These are phyloP conservation scores for Calocybe cyanea DNA, from an alignment of 768 basidiomycete genomes.

Conservation along the genomic window DNA sequence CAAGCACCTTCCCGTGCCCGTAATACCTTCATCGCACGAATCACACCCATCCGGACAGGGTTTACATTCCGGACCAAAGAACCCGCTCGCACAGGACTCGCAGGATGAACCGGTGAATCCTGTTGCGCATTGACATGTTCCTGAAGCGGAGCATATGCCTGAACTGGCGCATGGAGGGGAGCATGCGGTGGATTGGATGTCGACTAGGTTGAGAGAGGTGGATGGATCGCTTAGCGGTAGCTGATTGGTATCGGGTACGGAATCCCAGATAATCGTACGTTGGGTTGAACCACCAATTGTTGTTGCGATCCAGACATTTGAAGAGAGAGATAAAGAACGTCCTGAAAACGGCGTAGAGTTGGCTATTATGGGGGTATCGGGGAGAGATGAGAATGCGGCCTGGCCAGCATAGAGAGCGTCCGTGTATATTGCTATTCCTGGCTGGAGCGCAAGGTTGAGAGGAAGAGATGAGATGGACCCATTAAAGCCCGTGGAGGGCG, in stretches of 20 bases:
- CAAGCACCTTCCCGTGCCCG: constrained; percentile 71
- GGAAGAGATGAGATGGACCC: constrained; percentile 46
- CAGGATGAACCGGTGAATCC: constrained; percentile 77
- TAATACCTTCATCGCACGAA: constrained; percentile 72
- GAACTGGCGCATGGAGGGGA: constrained; percentile 63
- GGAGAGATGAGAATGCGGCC: constrained; percentile 44
- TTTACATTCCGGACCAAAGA: constrained; percentile 68
- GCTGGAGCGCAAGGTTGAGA: constrained; percentile 49
- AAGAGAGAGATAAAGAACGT: constrained; percentile 51
- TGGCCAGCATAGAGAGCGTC: constrained; percentile 51
- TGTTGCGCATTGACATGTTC: constrained; percentile 63
- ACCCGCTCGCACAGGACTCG: constrained; percentile 64
- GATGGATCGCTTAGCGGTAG: constrained; percentile 45
- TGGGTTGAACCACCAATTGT: constrained; percentile 38
- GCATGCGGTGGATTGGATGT: constrained; percentile 57
- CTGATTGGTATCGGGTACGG: constrained; percentile 72
- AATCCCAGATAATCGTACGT: constrained; percentile 72
- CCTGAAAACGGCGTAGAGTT: constrained; percentile 39
- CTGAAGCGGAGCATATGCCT: constrained; percentile 57
- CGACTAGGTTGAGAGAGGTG: constrained; percentile 52
- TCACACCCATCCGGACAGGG: constrained; percentile 63
- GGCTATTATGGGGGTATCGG: constrained; percentile 34
- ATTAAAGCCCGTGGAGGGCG: constrained; percentile 54
- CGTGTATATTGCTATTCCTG: constrained; percentile 53
- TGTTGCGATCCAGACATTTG: constrained; percentile 53